Conservation (phyloP, 108 stramenopile genomes). For the Mayamaea pseudoterrestris region DNA sequence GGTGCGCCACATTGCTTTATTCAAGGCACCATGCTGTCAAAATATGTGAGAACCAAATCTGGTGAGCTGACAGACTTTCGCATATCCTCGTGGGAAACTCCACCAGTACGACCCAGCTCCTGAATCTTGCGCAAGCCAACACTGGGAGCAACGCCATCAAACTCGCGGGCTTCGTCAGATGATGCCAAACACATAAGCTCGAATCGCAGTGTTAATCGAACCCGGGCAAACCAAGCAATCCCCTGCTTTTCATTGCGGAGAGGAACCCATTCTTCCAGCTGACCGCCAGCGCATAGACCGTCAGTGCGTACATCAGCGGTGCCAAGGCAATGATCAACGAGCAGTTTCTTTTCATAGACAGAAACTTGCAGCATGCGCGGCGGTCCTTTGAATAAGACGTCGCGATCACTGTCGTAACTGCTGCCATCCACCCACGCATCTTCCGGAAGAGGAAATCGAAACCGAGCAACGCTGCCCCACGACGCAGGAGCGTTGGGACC, state of each 20-base stretch:
- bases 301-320: conserved; percentile 70
- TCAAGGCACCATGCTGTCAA: conserved; percentile 28
- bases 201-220: conserved; percentile 70
- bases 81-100: conserved; percentile 50
- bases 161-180: not conserved
- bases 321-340: conserved; percentile 66
- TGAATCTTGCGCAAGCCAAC: conserved; percentile 60
- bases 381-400: conserved; percentile 76
- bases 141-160: conserved; percentile 20
- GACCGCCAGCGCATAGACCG: conserved; percentile 57
- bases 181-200: conserved; percentile 72
- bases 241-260: conserved; percentile 55
- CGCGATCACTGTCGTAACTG: conserved; percentile 59
- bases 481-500: conserved; percentile 84
- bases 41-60: conserved; percentile 38
- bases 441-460: conserved; percentile 77
- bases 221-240: conserved; percentile 80
- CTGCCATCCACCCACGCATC: conserved; percentile 55
- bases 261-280: conserved; percentile 85
- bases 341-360: conserved; percentile 84
- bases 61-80: conserved; percentile 27
- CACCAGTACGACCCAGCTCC: conserved; percentile 48
- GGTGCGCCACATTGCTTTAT: no score
- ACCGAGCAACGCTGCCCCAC: conserved; percentile 79
- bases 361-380: conserved; percentile 69